A percentile compares a stretch with the other conserved stretches of the same genome.
phyloP scores from a whole-genome alignment of 2,329 filamentous ascomycete genomes.

The Coniochaeta pulveracea region DNA sequence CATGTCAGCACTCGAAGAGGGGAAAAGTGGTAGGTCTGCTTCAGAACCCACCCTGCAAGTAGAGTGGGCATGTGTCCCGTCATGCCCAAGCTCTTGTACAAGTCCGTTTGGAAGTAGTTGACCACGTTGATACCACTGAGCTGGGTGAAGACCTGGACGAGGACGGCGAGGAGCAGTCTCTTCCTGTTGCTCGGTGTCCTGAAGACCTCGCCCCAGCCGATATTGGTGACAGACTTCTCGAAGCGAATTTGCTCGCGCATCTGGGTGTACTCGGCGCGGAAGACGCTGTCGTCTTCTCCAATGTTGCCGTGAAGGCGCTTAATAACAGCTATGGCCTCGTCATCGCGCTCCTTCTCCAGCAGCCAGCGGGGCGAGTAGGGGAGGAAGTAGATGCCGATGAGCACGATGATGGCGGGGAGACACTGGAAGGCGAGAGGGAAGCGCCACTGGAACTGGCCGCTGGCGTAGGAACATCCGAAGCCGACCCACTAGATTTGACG shows the following conservation, averaged over 20 bases:
- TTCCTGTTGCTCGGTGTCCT: neutral
- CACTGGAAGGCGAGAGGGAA: constrained; percentile 30
- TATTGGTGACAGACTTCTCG: neutral
- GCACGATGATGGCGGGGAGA: constrained; percentile 23
- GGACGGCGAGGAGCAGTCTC: constrained; percentile 1
- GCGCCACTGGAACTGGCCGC: constrained; percentile 25
- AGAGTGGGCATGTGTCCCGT: constrained; percentile 1
- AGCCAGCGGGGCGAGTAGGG: constrained; percentile 2
- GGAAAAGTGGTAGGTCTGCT: neutral
- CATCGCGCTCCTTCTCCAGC: constrained; percentile 3
- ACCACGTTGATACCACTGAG: constrained; percentile 2
- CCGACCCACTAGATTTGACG: constrained; percentile 18
- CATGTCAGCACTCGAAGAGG: neutral
- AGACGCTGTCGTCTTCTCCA: neutral
- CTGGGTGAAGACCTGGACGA: neutral
- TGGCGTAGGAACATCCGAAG: constrained; percentile 22
- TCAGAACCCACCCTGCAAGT: constrained; percentile 1
- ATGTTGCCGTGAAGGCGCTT: constrained; percentile 3
- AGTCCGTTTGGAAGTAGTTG: constrained; percentile 3
- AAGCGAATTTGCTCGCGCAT: neutral
- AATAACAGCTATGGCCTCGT: neutral
- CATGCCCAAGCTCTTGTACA: constrained; percentile 4
- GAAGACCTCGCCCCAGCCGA: neutral
- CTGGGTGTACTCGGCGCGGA: neutral
- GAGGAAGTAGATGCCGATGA: constrained; percentile 10